phyloP scores from a whole-genome alignment of 2,329 filamentous ascomycete genomes.

The Trichoderma sp. region DNA sequence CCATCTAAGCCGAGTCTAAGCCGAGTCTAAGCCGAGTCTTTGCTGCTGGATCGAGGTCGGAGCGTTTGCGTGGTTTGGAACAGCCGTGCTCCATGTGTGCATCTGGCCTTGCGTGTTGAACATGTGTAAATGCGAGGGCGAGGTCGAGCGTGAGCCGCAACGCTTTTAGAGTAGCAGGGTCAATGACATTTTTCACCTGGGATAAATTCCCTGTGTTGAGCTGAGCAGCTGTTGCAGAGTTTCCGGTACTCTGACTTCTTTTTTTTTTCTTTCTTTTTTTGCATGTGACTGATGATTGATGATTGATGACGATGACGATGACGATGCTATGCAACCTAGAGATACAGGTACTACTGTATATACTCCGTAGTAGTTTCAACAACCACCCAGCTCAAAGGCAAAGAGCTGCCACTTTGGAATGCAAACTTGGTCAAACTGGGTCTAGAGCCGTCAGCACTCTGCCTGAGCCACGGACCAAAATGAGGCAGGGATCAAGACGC shows the following conservation, averaged over 20 bases:
- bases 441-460: background rate
- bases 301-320: background rate
- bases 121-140: background rate
- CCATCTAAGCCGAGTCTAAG: slow-evolving; percentile 86
- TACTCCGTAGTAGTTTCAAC: too few species aligned
- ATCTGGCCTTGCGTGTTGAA: background rate
- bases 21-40: background rate
- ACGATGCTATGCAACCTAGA: background rate
- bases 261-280: background rate
- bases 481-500: background rate
- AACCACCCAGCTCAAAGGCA: too few species aligned
- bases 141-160: background rate
- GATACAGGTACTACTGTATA: background rate
- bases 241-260: too few species aligned
- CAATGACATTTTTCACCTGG: slow-evolving; percentile 14
- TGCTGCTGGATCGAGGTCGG: background rate
- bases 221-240: background rate
- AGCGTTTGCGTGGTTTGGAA: background rate
- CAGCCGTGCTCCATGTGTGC: background rate
- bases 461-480: background rate
- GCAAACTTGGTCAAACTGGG: background rate
- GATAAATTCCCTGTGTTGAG: background rate
- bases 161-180: background rate
- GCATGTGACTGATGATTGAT: background rate
- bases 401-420: background rate